Evolutionary conservation across 2,329 filamentous ascomycete species (phyloP), one percentile per base, ranked within the genome.

Genomic region (Botrytis cinerea): DNA sequence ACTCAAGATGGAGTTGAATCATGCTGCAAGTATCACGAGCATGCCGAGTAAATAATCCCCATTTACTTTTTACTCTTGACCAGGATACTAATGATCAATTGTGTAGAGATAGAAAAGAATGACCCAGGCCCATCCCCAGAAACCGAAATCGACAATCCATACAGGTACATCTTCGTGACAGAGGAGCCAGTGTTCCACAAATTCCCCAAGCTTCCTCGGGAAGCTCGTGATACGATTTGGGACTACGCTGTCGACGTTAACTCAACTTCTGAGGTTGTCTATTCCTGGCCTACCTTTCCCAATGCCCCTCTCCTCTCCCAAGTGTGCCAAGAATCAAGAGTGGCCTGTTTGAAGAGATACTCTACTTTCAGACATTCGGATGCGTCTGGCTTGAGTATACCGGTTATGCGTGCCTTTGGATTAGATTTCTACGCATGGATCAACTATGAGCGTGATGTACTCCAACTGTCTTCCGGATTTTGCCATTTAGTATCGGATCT

Each of bases 261-360:
- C 7, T n/a, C 32, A 12, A 18, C 25, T 1, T 2, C 64, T 51
- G 48, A 46, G 0, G 25, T 54, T 54, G 64, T 67, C 2, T 2
- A 0, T 38, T n/a, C 3, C 0, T 18, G 2, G 14, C 32, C n/a
- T 2, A 7, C 9, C 1, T 16, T 16, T 51, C 8, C 45, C 32
- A 67, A 20, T 6, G 1, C 25, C 25, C 63, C 63, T 51, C 2
- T 67, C 22, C 63, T 67, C 32, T 38, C 7, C 38, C 45, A 67
- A n/a, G 32, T 67, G 2, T 67, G 45, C 8, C 45, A 1, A 38
- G 63, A 67, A 67, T 22, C 45, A 2, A 0, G 5, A 40, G 32
- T 22, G 4, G 63, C 45, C 20, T 67, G 63, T n/a, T 51, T 51
- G 1, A 67, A 16, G 8, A 51, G 45, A 67, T 67, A 67, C 1